Percentiles rank a stretch among this genome's conserved stretches.
Conservation (phyloP, 192 early-diverging fungal species). For the Coemansia sp. region DNA sequence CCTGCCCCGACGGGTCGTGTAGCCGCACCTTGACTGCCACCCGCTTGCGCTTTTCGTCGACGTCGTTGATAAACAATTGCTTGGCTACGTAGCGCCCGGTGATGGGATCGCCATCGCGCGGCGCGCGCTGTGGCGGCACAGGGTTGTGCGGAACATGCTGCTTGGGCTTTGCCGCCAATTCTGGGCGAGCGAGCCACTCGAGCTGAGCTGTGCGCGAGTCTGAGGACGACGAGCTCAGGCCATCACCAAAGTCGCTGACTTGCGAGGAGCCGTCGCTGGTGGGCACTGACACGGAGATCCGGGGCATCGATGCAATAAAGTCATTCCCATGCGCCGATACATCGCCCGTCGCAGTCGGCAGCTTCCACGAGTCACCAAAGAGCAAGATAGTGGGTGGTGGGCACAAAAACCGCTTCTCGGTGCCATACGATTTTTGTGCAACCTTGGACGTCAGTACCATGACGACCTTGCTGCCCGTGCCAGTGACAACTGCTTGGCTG, state of each 20-base stretch:
- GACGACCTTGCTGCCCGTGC: conserved; percentile 59
- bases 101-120: conserved; percentile 52
- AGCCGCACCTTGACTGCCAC: conserved; percentile 75
- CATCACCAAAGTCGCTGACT: conserved; percentile 13
- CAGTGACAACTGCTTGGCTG: conserved; percentile 55
- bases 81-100: conserved; percentile 79
- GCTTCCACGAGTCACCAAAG: conserved; percentile 73
- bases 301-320: conserved; percentile 29
- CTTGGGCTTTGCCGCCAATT: conserved; percentile 50
- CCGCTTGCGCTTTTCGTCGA: conserved; percentile 80
- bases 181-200: conserved; percentile 50
- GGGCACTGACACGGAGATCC: conserved; percentile 47
- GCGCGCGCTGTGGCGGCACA: conserved; percentile 22
- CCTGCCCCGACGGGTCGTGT: conserved; percentile 62
- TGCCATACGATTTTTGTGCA: conserved; percentile 92
- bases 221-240: conserved; percentile 13
- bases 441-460: conserved; percentile 84
- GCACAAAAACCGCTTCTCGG: conserved; percentile 88
- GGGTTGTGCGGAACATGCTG: conserved; percentile 40
- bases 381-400: conserved; percentile 82
- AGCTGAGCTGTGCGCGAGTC: conserved; percentile 32
- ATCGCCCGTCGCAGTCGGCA: conserved; percentile 35
- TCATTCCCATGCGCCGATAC: conserved; percentile 36
- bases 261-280: conserved; percentile 28
- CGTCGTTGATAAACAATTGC: conserved; percentile 84